These are phyloP conservation scores for Lodderomyces beijingensis DNA, from an alignment of 1,139 yeast genomes.

Conservation along the genomic window DNA sequence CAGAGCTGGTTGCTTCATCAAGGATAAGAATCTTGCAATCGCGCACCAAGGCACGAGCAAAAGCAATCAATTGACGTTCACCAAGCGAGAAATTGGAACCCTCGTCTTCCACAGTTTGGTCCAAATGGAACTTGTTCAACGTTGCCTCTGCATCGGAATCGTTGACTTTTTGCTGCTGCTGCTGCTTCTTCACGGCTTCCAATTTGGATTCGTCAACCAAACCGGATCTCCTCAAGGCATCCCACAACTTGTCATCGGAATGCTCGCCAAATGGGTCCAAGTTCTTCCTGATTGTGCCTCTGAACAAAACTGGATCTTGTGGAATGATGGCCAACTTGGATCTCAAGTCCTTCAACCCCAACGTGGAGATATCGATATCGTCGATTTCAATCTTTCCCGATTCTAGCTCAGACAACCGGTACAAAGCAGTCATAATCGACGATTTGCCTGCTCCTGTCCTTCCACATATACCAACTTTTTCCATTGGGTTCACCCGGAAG, in stretches of 20 bases:
- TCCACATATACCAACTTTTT: constrained; percentile 73
- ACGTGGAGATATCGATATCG: constrained; percentile 53
- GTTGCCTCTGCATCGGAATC: constrained; percentile 7
- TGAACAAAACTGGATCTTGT: constrained; percentile 87
- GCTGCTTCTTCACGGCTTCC: constrained; percentile 16
- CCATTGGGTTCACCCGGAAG: constrained; percentile 46
- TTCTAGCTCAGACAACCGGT: constrained; percentile 53
- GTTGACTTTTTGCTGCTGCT: constrained; percentile 10
- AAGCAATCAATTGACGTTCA: constrained; percentile 38
- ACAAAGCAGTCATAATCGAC: constrained; percentile 62
- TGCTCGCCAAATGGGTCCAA: constrained; percentile 58
- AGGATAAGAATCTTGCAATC: constrained; percentile 34
- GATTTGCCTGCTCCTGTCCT: constrained; percentile 82
- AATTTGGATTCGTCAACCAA: constrained; percentile 23
- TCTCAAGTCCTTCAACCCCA: constrained; percentile 76
- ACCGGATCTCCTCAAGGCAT: constrained; percentile 31
- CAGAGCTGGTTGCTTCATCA: constrained; percentile 43
- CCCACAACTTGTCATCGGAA: constrained; percentile 31
- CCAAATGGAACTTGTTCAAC: constrained; percentile 37
- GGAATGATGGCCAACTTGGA: constrained; percentile 82
- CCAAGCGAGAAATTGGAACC: constrained; percentile 40
- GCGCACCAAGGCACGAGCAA: constrained; percentile 39
- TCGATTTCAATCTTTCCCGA: constrained; percentile 55
- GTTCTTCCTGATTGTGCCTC: constrained; percentile 76
- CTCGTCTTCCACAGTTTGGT: constrained; percentile 36